Conservation (phyloP, 768 basidiomycete species). For the Lactarius sp. region DNA sequence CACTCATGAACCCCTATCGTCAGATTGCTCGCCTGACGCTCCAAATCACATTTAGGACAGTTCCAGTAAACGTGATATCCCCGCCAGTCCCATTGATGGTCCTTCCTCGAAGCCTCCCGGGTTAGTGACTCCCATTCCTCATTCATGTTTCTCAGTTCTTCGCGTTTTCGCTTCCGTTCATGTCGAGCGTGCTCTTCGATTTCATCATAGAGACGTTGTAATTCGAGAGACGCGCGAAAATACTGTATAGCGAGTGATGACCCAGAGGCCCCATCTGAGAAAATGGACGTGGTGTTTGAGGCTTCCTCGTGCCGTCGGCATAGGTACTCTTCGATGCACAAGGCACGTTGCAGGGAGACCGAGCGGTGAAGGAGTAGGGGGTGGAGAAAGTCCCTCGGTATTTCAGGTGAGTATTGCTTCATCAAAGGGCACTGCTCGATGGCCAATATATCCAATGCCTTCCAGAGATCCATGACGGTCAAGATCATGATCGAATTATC, state of each 20-base stretch:
- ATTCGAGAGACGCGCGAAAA: background rate
- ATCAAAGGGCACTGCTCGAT: conserved; percentile 38
- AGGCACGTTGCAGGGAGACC: background rate
- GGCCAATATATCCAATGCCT: conserved; percentile 40
- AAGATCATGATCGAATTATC: conserved; percentile 13
- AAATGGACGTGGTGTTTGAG: background rate
- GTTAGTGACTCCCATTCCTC: background rate
- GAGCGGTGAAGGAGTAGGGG: conserved; percentile 38
- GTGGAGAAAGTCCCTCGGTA: conserved; percentile 37
- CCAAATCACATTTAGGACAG: conserved; percentile 10
- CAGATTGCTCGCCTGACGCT: background rate
- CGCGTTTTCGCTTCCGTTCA: background rate
- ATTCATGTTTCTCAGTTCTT: background rate
- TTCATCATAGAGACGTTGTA: background rate
- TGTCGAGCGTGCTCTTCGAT: background rate
- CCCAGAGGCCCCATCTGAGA: background rate
- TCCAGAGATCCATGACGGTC: conserved; percentile 37
- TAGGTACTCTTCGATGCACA: conserved; percentile 4
- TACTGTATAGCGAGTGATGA: conserved; percentile 17
- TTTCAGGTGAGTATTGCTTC: conserved; percentile 41
- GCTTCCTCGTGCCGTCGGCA: background rate
- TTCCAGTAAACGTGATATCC: background rate
- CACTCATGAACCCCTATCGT: conserved; percentile 14
- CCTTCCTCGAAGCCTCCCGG: background rate
- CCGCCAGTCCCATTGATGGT: background rate